These are phyloP conservation scores for Coemansia sp. DNA, from an alignment of 192 early-diverging fungal species.

Conservation along the genomic window DNA sequence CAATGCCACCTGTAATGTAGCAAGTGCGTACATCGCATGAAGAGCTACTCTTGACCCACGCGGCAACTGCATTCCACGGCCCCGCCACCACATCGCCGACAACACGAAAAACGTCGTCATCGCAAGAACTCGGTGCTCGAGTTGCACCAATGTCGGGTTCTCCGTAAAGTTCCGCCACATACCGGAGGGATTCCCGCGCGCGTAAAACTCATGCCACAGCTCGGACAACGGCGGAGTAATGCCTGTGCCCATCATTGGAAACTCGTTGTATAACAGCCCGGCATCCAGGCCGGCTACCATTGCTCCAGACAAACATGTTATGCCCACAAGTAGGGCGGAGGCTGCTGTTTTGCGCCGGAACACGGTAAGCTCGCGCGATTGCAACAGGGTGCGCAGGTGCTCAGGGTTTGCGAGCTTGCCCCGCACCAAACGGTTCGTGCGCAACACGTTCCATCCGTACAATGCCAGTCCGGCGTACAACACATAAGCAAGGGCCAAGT, in stretches of 20 bases:
- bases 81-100: constrained; percentile 72
- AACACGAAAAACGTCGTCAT: constrained; percentile 75
- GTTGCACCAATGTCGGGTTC: constrained; percentile 92
- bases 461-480: constrained; percentile 81
- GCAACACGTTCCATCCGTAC: constrained; percentile 76
- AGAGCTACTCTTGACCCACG: constrained; percentile 64
- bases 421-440: constrained; percentile 63
- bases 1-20: constrained; percentile 74
- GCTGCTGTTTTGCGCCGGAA: constrained; percentile 45
- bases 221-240: constrained; percentile 75
- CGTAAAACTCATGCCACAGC: constrained; percentile 54
- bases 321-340: constrained; percentile 63
- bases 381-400: constrained; percentile 61
- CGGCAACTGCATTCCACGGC: constrained; percentile 72
- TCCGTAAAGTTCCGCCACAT: constrained; percentile 90
- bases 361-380: constrained; percentile 62
- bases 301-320: constrained; percentile 88
- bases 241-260: constrained; percentile 88
- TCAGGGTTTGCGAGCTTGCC: constrained; percentile 58
- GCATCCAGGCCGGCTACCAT: constrained; percentile 97
- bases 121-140: constrained; percentile 91
- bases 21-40: constrained; percentile 74
- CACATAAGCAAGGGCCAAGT: constrained; percentile 83
- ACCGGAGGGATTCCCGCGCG: constrained; percentile 28
- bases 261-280: constrained; percentile 96